Conservation (phyloP, 257 asterid genomes). For the Cinchona pubescens region DNA sequence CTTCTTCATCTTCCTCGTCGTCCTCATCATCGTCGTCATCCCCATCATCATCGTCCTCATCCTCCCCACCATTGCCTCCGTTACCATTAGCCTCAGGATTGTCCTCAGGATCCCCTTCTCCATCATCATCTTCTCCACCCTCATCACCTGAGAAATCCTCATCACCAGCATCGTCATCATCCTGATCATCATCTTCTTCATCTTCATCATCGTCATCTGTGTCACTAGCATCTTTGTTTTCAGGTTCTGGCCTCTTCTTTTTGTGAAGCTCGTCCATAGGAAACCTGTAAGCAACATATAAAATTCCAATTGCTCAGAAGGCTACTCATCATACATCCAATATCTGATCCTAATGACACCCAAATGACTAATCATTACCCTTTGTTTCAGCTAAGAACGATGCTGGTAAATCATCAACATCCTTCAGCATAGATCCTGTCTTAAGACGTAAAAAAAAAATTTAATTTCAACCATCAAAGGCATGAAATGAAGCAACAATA, state of each 20-base stretch:
- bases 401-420: constrained; percentile 31
- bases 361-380: constrained; percentile 37
- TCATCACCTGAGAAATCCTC: constrained; percentile 85
- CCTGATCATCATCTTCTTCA: constrained; percentile 50
- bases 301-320: not conserved
- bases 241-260: constrained; percentile 41
- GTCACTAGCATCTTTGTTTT: constrained; percentile 63
- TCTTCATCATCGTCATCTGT: constrained; percentile 76
- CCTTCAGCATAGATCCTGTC: constrained; percentile 50
- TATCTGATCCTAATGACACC: not conserved
- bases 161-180: constrained; percentile 73
- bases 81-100: constrained; percentile 59
- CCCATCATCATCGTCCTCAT: constrained; percentile 19
- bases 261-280: constrained; percentile 50
- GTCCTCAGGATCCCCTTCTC: constrained; percentile 57
- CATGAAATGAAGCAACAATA: not conserved
- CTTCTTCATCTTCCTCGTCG: constrained; percentile 45
- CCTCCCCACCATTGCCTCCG: constrained; percentile 57
- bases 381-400: constrained; percentile 23
- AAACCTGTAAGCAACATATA: constrained; percentile 39
- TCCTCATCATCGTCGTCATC: constrained; percentile 41
- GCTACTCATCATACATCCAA: not conserved
- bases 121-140: constrained; percentile 63
- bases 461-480: not conserved
- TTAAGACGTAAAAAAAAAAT: constrained; percentile 32